Base-by-base conservation (phyloP, 2,329 filamentous ascomycete species). In the Elsinoe batatas region DNA sequence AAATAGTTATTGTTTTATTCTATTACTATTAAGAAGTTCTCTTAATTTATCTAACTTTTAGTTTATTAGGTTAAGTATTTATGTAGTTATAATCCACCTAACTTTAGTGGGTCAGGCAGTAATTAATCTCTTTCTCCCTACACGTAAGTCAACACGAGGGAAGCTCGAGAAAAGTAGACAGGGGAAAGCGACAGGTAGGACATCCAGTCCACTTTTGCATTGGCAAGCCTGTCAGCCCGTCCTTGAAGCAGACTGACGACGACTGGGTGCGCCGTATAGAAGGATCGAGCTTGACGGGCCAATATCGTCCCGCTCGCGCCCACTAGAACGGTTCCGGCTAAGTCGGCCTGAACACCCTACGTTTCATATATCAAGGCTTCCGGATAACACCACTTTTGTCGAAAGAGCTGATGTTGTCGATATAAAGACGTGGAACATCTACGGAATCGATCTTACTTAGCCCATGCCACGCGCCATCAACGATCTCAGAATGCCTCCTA, bases 401-500 rank as follows among this genome's bases (percentile, higher is more conserved):
- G 40, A 26, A 5, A 11, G 11, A 26, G 18, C 18, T 26, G 40
- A 26, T 44, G 20, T 17, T 3, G 18, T 44, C 7, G 12, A n/a
- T 44, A 44, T 44, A 26, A 22, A 44, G 12, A 17, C 26, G 13
- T 22, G 4, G 38, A 10, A 22, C 13, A 12, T 44, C 20, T 22
- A 10, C 11, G 5, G 8, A 11, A 30, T 6, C 10, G 3, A 18
- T 22, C 2, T 8, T 8, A 2, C 8, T 20, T 43, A 20, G 40
- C 30, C 20, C n/a, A n/a, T 7, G 40, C 40, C 4, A 44, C n/a
- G 17, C 12, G 40, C 40, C 4, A 44, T 44, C 17, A 44, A 44
- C 40, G 18, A 26, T 12, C 40, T 44, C 10, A 51, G 20, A 5
- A 51, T 51, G 47, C 47, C 47, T 51, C 47, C 47, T 10, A 38